Conservation (phyloP, 768 basidiomycete genomes). For the Kwoniella dendrophila region DNA sequence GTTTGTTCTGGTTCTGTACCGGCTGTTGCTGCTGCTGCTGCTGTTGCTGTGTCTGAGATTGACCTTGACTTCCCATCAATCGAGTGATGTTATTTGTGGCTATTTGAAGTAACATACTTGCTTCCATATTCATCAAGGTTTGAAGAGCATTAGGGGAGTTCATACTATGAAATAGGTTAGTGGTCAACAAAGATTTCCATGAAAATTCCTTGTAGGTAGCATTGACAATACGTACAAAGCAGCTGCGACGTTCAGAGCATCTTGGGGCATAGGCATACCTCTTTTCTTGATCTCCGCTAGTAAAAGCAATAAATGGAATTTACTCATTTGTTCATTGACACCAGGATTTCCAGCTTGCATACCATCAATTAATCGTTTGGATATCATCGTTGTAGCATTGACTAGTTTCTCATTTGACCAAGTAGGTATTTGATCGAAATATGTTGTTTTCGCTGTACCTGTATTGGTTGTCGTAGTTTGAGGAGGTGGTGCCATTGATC, state of each 20-base stretch:
- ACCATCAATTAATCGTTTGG: conserved; percentile 14
- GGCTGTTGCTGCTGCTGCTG: conserved; percentile 11
- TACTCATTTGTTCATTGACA: conserved; percentile 19
- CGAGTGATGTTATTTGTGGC: conserved; percentile 16
- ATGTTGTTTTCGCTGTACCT: neutral
- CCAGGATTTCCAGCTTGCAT: conserved; percentile 3
- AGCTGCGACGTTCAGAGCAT: conserved; percentile 22
- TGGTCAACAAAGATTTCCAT: neutral
- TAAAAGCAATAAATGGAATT: conserved; percentile 18
- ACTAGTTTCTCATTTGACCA: conserved; percentile 16
- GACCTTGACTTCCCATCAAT: neutral
- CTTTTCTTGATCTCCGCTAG: conserved; percentile 23
- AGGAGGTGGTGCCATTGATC: conserved; percentile 15
- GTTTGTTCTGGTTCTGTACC: too few species aligned
- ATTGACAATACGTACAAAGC: conserved; percentile 20
- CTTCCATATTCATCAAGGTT: conserved; percentile 16
- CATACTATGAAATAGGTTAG: conserved; percentile 1
- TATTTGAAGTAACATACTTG: conserved; percentile 4
- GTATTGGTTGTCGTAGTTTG: neutral
- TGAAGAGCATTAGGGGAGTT: conserved; percentile 13
- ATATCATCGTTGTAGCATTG: conserved; percentile 11
- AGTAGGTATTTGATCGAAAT: conserved; percentile 21
- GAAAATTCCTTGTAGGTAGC: neutral
- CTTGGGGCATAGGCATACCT: conserved; percentile 15
- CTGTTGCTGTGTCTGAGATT: neutral